phyloP scores from a whole-genome alignment of 768 basidiomycete genomes.

The Suillus americanus region DNA sequence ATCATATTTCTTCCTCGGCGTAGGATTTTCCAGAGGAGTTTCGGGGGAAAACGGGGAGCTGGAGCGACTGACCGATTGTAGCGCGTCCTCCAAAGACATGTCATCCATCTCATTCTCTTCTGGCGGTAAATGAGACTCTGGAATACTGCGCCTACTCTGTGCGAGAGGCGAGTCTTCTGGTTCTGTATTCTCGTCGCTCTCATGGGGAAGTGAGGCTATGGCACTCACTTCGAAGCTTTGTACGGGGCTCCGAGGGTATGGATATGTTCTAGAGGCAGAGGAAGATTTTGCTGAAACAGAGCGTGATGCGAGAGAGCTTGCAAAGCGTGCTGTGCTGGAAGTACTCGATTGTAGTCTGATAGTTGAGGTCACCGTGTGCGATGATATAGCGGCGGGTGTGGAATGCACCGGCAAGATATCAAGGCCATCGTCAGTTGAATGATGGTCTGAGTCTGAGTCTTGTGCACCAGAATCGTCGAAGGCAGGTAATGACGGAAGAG shows the following conservation, averaged over 20 bases:
- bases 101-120: conserved; percentile 44
- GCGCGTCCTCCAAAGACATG: conserved; percentile 55
- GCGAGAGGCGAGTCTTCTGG: conserved; percentile 37
- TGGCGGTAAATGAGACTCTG: conserved; percentile 53
- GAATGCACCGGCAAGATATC: conserved; percentile 61
- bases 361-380: conserved; percentile 49
- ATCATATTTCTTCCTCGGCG: conserved; percentile 52
- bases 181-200: conserved; percentile 34
- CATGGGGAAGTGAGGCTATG: conserved; percentile 52
- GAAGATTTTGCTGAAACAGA: conserved; percentile 34
- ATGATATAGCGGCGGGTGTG: conserved; percentile 55
- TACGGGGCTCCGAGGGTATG: conserved; percentile 29
- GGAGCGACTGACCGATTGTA: conserved; percentile 55
- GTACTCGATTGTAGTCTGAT: conserved; percentile 53
- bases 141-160: conserved; percentile 50
- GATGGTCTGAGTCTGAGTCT: conserved; percentile 36
- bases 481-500: conserved; percentile 71
- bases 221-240: conserved; percentile 63
- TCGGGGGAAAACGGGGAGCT: conserved; percentile 47
- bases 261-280: conserved; percentile 33
- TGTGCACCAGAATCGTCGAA: conserved; percentile 63
- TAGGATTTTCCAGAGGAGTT: conserved; percentile 34
- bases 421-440: conserved; percentile 41
- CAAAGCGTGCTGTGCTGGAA: conserved; percentile 49
- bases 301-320: conserved; percentile 50